Percentiles rank a stretch among this genome's conserved stretches.
Conservation (phyloP, 1,139 yeast species). For the Blastobotrys raffinosifermentans region DNA sequence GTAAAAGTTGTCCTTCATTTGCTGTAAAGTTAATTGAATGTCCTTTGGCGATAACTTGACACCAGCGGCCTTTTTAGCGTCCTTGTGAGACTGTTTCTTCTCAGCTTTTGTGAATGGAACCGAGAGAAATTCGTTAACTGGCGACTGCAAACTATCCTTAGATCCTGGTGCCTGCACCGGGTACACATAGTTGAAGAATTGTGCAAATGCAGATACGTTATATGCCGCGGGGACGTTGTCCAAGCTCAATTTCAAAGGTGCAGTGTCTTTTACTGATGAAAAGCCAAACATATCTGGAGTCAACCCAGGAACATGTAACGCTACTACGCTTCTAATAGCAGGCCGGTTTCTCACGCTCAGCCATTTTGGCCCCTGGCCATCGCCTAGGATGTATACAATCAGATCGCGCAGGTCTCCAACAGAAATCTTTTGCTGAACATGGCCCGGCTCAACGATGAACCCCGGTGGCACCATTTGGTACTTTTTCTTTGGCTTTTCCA, state of each 20-base stretch:
- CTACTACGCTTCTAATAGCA: conserved; percentile 47
- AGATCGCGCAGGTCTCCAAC: conserved; percentile 45
- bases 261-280: too few species aligned
- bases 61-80: conserved; percentile 5
- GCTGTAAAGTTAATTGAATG: conserved; percentile 44
- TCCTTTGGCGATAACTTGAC: conserved; percentile 42
- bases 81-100: conserved; percentile 28
- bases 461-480: conserved; percentile 22
- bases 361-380: conserved; percentile 28
- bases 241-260: too few species aligned
- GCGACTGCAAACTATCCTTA: conserved; percentile 49
- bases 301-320: conserved; percentile 65
- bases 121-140: conserved; percentile 49
- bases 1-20: conserved; percentile 45
- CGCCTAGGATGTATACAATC: conserved; percentile 43
- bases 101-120: conserved; percentile 54
- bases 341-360: conserved; percentile 35
- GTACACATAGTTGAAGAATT: conserved; percentile 39
- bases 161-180: conserved; percentile 59
- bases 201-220: too few species aligned
- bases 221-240: too few species aligned
- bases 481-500: conserved; percentile 13
- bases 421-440: conserved; percentile 16
- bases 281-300: conserved; percentile 42
- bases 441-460: conserved; percentile 23